Evolutionary conservation across 768 basidiomycete genomes (phyloP).

Genomic region (Tricholoma flavovirens): DNA sequence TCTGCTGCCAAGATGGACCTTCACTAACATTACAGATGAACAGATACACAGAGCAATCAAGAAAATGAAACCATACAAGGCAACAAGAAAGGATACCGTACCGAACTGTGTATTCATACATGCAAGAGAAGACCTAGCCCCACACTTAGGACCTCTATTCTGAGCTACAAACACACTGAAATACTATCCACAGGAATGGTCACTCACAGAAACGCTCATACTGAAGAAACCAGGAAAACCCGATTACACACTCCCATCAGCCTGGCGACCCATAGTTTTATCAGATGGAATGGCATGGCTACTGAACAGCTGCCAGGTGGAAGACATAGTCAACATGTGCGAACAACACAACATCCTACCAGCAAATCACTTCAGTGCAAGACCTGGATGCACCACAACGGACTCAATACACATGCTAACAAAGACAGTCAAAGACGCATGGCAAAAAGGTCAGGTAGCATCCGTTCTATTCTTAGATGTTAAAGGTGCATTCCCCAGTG

Average conservation of each 20-base stretch:
- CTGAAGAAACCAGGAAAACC: background rate
- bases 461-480: conserved; percentile 24
- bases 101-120: background rate
- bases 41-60: background rate
- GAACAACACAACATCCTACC: background rate
- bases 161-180: background rate
- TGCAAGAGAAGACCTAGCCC: background rate
- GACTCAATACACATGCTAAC: conserved; percentile 27
- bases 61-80: background rate
- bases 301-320: too few relatives aligned
- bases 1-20: background rate
- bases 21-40: background rate
- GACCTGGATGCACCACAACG: conserved; percentile 21
- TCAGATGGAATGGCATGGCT: too few relatives aligned
- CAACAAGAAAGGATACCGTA: background rate
- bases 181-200: background rate
- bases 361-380: background rate
- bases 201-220: background rate
- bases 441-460: conserved; percentile 14
- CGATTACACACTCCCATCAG: background rate
- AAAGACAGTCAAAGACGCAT: too few relatives aligned
- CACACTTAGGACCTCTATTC: background rate
- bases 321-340: too few relatives aligned
- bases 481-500: too few relatives aligned
- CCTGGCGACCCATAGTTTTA: too few relatives aligned